Evolutionary conservation across 768 basidiomycete species (phyloP).

Genomic region (Termitomyces bulborhizus): DNA sequence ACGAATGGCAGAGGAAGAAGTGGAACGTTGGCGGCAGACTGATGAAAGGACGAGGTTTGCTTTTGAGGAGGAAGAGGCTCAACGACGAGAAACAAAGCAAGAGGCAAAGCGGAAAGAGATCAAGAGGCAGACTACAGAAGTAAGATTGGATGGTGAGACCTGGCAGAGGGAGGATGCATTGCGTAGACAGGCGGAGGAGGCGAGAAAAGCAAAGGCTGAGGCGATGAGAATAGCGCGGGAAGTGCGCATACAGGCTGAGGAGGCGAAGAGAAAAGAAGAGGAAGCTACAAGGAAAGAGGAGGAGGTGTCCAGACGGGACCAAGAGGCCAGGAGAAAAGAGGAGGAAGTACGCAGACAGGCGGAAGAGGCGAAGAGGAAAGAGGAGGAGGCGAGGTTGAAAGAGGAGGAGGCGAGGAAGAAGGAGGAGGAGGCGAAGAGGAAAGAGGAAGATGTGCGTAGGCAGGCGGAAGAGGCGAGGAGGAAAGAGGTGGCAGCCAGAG

Average conservation of each 20-base stretch:
- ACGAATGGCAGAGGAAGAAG: constrained; percentile 11
- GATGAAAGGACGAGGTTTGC: constrained; percentile 4
- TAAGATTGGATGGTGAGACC: constrained; percentile 10
- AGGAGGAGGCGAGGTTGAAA: constrained; percentile 20
- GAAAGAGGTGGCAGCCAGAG: constrained; percentile 24
- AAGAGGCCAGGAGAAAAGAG: constrained; percentile 20
- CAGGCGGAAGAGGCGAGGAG: constrained; percentile 22
- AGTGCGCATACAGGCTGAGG: constrained; percentile 12
- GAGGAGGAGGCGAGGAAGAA: constrained; percentile 19
- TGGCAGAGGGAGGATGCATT: constrained; percentile 16
- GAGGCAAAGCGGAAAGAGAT: constrained; percentile 7
- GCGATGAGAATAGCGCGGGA: constrained; percentile 9
- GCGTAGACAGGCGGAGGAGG: constrained; percentile 16
- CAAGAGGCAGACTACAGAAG: constrained; percentile 9
- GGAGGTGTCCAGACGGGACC: constrained; percentile 20
- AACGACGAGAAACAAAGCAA: constrained; percentile 4
- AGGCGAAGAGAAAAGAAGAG: constrained; percentile 13
- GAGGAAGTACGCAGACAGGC: constrained; percentile 17
- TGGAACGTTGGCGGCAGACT: constrained; percentile 14
- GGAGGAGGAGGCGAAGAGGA: constrained; percentile 15
- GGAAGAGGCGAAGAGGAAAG: constrained; percentile 16
- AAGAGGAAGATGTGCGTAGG: constrained; percentile 13
- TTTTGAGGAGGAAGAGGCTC: constrained; percentile 9
- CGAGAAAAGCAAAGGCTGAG: constrained; percentile 18
- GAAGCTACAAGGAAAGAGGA: constrained; percentile 17